phyloP scores from a whole-genome alignment of 2,329 filamentous ascomycete genomes.

The Fusarium equiseti region DNA sequence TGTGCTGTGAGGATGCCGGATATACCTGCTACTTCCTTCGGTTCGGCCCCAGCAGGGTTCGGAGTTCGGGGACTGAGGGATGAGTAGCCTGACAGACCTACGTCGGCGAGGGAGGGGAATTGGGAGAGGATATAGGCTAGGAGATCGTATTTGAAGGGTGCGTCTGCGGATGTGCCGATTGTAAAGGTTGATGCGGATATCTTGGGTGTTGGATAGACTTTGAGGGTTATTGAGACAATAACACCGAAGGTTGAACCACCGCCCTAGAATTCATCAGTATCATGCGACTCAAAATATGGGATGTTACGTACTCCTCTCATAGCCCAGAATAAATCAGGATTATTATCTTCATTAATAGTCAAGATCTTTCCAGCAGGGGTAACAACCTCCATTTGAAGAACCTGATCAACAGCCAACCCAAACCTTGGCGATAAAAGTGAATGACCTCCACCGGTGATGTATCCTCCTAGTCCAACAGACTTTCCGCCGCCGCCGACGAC shows the following conservation, averaged over 20 bases:
- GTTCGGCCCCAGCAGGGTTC: conserved; percentile 51
- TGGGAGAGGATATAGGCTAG: conserved; percentile 60
- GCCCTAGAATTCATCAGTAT: conserved; percentile 53
- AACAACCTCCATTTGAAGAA: conserved; percentile 69
- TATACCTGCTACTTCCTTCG: conserved; percentile 53
- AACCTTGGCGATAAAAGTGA: conserved; percentile 63
- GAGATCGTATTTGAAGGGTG: conserved; percentile 59
- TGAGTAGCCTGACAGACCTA: conserved; percentile 65
- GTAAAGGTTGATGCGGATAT: conserved; percentile 45
- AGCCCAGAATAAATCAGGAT: conserved; percentile 74
- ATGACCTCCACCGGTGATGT: conserved; percentile 72
- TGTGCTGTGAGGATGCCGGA: conserved; percentile 52
- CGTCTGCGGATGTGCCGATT: conserved; percentile 44
- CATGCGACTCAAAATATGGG: too few relatives aligned
- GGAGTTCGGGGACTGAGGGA: conserved; percentile 52
- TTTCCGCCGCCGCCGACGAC: conserved; percentile 67
- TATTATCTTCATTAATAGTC: conserved; percentile 63
- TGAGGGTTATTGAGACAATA: conserved; percentile 67
- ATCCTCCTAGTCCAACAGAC: conserved; percentile 71
- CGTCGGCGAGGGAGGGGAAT: conserved; percentile 61
- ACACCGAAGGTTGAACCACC: conserved; percentile 72
- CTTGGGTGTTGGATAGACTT: conserved; percentile 60
- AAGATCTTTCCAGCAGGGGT: conserved; percentile 64
- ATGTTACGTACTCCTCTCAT: too few relatives aligned
- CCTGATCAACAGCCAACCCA: conserved; percentile 73